These are phyloP conservation scores for Leccinum fibrillosum DNA, from an alignment of 768 basidiomycete species.

Conservation along the genomic window DNA sequence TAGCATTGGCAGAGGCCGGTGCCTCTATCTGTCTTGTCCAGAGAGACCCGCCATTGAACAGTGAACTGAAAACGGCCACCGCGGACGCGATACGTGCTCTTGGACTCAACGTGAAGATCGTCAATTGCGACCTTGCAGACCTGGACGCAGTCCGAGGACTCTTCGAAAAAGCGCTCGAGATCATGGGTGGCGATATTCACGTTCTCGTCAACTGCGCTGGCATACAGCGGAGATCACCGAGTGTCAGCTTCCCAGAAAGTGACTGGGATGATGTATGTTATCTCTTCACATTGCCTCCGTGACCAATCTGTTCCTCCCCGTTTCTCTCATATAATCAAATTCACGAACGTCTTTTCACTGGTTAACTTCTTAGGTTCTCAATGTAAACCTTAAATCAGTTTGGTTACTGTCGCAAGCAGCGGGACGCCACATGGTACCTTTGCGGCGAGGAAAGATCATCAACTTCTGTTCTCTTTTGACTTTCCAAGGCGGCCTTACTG, in stretches of 20 bases:
- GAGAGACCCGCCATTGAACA: constrained; percentile 38
- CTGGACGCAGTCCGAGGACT: constrained; percentile 47
- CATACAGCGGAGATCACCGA: constrained; percentile 56
- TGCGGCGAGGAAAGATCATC: constrained; percentile 67
- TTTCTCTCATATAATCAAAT: constrained; percentile 7
- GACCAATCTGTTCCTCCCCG: constrained; percentile 3
- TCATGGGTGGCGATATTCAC: constrained; percentile 52
- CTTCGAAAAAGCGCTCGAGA: constrained; percentile 45
- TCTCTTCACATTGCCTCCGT: constrained; percentile 29
- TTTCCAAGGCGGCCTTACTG: constrained; percentile 58
- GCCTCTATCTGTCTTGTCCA: constrained; percentile 48
- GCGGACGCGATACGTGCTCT: constrained; percentile 35
- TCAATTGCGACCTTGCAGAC: constrained; percentile 57
- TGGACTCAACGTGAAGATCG: constrained; percentile 37
- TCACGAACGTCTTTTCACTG: constrained; percentile 8
- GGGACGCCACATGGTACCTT: constrained; percentile 86
- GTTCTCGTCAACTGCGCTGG: constrained; percentile 70
- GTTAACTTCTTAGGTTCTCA: constrained; percentile 55
- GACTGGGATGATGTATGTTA: constrained; percentile 70
- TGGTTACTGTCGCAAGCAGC: constrained; percentile 85
- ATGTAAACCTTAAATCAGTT: constrained; percentile 84
- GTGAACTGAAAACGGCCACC: constrained; percentile 35
- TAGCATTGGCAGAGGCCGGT: constrained; percentile 54
- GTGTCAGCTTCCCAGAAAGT: constrained; percentile 59
- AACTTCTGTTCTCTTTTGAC: constrained; percentile 57